A percentile compares a stretch with the other conserved stretches of the same genome.
phyloP scores from a whole-genome alignment of 257 asterid species.

The Gentiana macrophylla region DNA sequence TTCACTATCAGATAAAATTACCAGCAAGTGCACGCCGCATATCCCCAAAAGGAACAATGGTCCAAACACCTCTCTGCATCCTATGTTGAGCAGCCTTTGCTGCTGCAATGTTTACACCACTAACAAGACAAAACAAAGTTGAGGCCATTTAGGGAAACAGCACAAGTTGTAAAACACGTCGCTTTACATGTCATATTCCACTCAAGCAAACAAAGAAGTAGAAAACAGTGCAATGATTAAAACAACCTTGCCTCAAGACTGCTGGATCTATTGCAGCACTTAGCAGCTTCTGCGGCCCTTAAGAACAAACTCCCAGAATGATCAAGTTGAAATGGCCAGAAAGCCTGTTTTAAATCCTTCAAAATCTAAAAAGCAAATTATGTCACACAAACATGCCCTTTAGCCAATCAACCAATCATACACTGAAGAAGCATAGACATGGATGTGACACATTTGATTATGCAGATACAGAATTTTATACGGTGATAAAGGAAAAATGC shows the following conservation, averaged over 20 bases:
- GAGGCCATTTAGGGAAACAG: not conserved
- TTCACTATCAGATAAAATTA: slow-evolving; percentile 10
- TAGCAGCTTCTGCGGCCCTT: slow-evolving; percentile 82
- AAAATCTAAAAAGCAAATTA: slow-evolving; percentile 36
- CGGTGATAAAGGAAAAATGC: too few relatives aligned
- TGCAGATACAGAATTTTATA: too few relatives aligned
- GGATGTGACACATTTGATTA: too few relatives aligned
- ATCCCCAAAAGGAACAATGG: slow-evolving; percentile 76
- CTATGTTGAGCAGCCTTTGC: slow-evolving; percentile 85
- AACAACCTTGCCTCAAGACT: slow-evolving; percentile 39
- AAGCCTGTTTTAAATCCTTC: slow-evolving; percentile 63
- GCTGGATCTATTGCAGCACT: slow-evolving; percentile 33
- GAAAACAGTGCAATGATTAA: not conserved
- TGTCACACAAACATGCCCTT: not conserved
- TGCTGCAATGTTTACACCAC: slow-evolving; percentile 63
- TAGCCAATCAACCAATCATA: too few relatives aligned
- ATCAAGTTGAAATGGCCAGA: slow-evolving; percentile 83
- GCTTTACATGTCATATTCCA: too few relatives aligned
- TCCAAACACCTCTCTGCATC: slow-evolving; percentile 86
- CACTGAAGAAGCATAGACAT: too few relatives aligned
- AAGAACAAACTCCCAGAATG: slow-evolving; percentile 49
- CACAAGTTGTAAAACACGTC: not conserved
- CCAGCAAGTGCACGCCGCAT: slow-evolving; percentile 85
- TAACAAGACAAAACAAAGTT: slow-evolving; percentile 13
- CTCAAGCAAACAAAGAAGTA: not conserved